These are phyloP conservation scores for Volvox reticuliferus DNA, from an alignment of 139 green algal species.

Conservation along the genomic window DNA sequence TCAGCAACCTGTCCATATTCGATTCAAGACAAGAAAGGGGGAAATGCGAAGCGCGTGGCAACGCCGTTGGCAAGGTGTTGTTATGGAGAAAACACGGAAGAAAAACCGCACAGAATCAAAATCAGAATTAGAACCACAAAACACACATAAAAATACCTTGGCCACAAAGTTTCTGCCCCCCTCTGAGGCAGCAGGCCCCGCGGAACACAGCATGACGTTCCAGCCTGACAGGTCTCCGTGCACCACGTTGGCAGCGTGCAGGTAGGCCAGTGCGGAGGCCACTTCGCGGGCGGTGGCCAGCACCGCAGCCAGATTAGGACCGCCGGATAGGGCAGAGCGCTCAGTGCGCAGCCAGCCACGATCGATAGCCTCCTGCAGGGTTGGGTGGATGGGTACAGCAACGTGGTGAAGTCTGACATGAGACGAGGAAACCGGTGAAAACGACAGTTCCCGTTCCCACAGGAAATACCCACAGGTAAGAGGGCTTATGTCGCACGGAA, in stretches of 20 bases:
- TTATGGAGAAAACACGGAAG: no score
- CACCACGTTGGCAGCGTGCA: constrained; percentile 66
- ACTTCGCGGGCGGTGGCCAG: constrained; percentile 64
- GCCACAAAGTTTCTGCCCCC: constrained; percentile 63
- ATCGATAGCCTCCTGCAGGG: constrained; percentile 58
- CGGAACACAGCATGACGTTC: constrained; percentile 76
- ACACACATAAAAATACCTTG: constrained; percentile 66
- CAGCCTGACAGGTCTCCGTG: constrained; percentile 71
- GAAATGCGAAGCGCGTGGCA: no score
- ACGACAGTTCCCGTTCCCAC: no score
- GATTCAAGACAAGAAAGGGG: background rate
- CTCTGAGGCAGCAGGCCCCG: constrained; percentile 29
- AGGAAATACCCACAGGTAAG: no score
- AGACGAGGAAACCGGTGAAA: no score
- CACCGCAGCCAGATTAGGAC: constrained; percentile 57
- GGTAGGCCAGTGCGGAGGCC: constrained; percentile 64
- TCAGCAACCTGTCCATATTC: constrained; percentile 58
- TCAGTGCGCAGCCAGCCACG: constrained; percentile 57
- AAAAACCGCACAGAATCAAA: no score
- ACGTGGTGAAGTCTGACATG: no score
- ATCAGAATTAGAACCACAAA: no score
- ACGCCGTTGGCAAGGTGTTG: no score
- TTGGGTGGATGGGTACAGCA: background rate
- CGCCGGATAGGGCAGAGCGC: constrained; percentile 21
- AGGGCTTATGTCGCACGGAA: no score